A percentile compares a stretch with the other conserved stretches of the same genome.
Conservation (phyloP, 2,329 filamentous ascomycete species). For the Emydomyces testavorans region DNA sequence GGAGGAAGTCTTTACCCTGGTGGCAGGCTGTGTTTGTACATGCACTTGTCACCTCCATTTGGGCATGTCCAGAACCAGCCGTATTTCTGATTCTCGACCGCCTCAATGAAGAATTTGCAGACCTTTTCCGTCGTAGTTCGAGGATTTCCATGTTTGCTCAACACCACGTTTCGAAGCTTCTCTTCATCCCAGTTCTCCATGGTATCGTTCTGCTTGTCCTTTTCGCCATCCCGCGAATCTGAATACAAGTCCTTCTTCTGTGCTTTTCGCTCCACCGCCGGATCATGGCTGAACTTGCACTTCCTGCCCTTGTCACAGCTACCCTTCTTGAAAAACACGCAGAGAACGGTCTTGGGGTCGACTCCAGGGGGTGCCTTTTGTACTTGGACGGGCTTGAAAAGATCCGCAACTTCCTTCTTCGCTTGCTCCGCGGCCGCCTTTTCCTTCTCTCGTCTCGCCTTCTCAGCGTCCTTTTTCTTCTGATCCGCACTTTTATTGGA, state of each 20-base stretch:
- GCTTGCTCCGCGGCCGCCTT: slow-evolving; percentile 84
- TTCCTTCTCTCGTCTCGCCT: slow-evolving; percentile 61
- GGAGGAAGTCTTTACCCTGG: slow-evolving; percentile 58
- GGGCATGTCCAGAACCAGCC: slow-evolving; percentile 99
- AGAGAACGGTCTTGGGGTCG: slow-evolving; percentile 93
- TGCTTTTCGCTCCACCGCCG: slow-evolving; percentile 77
- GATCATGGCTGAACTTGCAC: slow-evolving; percentile 95
- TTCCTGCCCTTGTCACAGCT: slow-evolving; percentile 94
- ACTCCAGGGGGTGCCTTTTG: slow-evolving; percentile 97
- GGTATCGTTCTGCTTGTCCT: slow-evolving; percentile 72
- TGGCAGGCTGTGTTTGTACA: slow-evolving; percentile 92
- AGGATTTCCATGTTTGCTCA: slow-evolving; percentile 96
- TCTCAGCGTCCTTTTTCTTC: slow-evolving; percentile 63
- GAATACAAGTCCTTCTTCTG: slow-evolving; percentile 88
- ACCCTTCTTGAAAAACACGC: slow-evolving; percentile 94
- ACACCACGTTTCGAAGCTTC: slow-evolving; percentile 76
- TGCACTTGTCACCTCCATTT: slow-evolving; percentile 94
- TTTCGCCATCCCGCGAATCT: slow-evolving; percentile 61
- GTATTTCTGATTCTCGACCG: slow-evolving; percentile 96
- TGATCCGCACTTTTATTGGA: slow-evolving; percentile 71
- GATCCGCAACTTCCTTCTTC: slow-evolving; percentile 62
- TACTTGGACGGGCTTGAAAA: slow-evolving; percentile 87
- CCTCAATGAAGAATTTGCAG: slow-evolving; percentile 96
- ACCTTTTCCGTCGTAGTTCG: slow-evolving; percentile 94
- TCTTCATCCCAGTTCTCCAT: slow-evolving; percentile 98